phyloP scores from a whole-genome alignment of 331 rosid genomes.

The Rhamnella rubrinervis region DNA sequence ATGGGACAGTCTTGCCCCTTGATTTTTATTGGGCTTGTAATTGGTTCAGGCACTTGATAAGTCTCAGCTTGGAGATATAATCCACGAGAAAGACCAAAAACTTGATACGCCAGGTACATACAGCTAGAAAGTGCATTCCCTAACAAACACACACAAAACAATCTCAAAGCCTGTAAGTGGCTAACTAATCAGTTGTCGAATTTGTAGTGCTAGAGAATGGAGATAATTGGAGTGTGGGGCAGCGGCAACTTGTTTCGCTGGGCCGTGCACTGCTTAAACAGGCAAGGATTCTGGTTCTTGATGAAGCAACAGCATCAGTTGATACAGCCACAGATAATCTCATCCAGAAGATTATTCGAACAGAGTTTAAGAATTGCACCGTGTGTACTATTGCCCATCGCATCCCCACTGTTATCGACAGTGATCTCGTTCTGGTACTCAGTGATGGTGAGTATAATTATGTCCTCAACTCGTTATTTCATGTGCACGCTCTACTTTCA shows the following conservation, averaged over 20 bases:
- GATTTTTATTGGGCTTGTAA: conserved; percentile 10
- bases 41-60: conserved; percentile 81
- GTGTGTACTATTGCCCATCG: conserved; percentile 94
- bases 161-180: conserved; percentile 14
- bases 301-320: conserved; percentile 99
- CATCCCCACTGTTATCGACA: conserved; percentile 92
- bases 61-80: conserved; percentile 76
- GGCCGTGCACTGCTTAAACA: conserved; percentile 96
- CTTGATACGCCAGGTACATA: conserved; percentile 80
- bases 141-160: conserved; percentile 1
- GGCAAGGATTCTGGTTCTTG: conserved; percentile 90
- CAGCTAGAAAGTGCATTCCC: not conserved
- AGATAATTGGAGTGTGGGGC: conserved; percentile 99
- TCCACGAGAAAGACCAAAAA: conserved; percentile 63
- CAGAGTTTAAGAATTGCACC: conserved; percentile 80
- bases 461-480: not conserved
- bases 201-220: conserved; percentile 93
- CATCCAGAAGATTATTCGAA: conserved; percentile 81
- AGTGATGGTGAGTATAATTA: conserved; percentile 69
- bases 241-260: conserved; percentile 89
- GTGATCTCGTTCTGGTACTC: conserved; percentile 80
- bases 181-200: conserved; percentile 16
- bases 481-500: not conserved
- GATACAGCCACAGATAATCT: conserved; percentile 92
- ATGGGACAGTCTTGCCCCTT: not conserved